These are phyloP conservation scores for Cyberlindnera japonica DNA, from an alignment of 805 yeast species.

Conservation along the genomic window DNA sequence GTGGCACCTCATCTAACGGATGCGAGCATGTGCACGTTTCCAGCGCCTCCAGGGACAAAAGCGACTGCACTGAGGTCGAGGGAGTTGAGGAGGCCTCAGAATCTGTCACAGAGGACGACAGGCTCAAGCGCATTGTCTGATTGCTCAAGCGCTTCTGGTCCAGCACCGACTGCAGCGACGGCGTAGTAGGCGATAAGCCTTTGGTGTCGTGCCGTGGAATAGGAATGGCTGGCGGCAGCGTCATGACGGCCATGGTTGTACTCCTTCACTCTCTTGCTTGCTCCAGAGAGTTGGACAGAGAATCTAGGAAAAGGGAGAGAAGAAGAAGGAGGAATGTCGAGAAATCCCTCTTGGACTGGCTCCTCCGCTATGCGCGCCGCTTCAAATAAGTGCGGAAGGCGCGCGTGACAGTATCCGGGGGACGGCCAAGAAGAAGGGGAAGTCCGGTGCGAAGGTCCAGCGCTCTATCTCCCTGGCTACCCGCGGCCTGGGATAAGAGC, in stretches of 20 bases:
- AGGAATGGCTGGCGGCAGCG: slow-evolving; percentile 21
- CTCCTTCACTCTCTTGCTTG: not conserved
- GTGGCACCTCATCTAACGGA: slow-evolving; percentile 18
- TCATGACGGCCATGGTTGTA: slow-evolving; percentile 7
- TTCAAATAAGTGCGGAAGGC: too few relatives aligned
- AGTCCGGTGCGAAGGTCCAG: too few relatives aligned
- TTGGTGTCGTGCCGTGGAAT: slow-evolving; percentile 14
- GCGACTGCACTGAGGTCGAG: slow-evolving; percentile 10
- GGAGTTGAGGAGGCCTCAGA: slow-evolving; percentile 3
- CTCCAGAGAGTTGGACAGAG: too few relatives aligned
- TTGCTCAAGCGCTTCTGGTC: slow-evolving; percentile 20
- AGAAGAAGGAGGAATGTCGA: too few relatives aligned
- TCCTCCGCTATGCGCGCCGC: too few relatives aligned
- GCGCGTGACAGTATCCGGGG: too few relatives aligned
- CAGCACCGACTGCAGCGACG: slow-evolving; percentile 24
- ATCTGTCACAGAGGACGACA: slow-evolving; percentile 8
- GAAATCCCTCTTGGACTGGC: too few relatives aligned
- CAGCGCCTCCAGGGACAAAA: slow-evolving; percentile 14
- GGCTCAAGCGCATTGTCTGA: slow-evolving; percentile 8
- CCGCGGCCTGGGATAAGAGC: too few relatives aligned
- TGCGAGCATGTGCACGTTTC: slow-evolving; percentile 20
- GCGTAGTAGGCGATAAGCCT: slow-evolving; percentile 10
- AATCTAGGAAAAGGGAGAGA: too few relatives aligned
- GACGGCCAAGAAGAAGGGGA: too few relatives aligned
- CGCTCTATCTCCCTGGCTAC: too few relatives aligned